phyloP scores from a whole-genome alignment of 2,329 filamentous ascomycete species.

The Alternaria viburni region DNA sequence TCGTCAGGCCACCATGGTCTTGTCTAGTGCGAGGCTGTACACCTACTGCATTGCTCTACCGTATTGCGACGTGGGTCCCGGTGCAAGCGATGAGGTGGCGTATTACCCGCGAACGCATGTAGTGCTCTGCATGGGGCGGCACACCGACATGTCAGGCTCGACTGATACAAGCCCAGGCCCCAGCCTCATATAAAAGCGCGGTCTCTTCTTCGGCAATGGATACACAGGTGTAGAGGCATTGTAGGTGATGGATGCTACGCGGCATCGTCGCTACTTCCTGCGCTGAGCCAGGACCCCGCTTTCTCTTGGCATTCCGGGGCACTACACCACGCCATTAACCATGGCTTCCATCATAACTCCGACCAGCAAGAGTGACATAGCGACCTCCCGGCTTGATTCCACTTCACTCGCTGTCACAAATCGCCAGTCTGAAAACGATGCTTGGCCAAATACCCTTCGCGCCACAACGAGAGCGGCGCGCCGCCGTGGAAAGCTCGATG shows the following conservation, averaged over 20 bases:
- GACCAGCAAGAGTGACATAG: background rate
- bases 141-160: background rate
- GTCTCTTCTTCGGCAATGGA: background rate
- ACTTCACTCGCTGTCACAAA: background rate
- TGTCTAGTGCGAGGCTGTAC: background rate
- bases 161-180: background rate
- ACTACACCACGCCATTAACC: background rate
- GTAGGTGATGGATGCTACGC: background rate
- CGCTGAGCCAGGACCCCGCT: background rate
- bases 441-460: background rate
- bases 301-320: background rate
- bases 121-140: background rate
- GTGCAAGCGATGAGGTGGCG: background rate
- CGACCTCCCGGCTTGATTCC: background rate
- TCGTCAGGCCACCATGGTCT: background rate
- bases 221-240: background rate
- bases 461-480: conserved; percentile 15
- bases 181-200: background rate
- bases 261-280: background rate
- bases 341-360: background rate
- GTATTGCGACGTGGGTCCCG: background rate
- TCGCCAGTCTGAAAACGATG: background rate
- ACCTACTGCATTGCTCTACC: background rate
- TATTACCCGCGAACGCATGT: background rate
- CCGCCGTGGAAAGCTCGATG: conserved; percentile 29